Evolutionary conservation across 768 basidiomycete genomes (phyloP), one percentile per base, ranked within the genome.

Genomic region (Filobasidium wieringae): DNA sequence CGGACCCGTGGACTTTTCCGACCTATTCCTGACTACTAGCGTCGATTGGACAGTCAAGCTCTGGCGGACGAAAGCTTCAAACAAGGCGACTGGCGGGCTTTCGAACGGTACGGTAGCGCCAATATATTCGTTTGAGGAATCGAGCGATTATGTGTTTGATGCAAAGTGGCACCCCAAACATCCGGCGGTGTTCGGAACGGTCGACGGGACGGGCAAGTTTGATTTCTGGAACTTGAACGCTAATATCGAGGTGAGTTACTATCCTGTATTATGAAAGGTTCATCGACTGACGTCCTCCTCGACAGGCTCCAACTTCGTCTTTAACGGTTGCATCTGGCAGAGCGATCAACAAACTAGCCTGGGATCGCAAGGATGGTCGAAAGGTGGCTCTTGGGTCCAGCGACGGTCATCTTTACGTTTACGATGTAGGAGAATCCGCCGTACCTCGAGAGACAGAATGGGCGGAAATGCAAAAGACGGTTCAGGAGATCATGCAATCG

Each of bases 1-100:
- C 4, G 95, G 95, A 0, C 84, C 86, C 4, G 84, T 99, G 49
- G 95, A 97, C 71, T 92, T 97, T 74, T 87, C 85, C 4, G 95
- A 99, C 72, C 75, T 97, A 60, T 97, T 97, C 79, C 76, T 99
- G 61, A 89, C 88, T 15, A 80, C 84, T 63, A 88, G 87, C 11
- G 91, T 88, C 33, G 95, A 99, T 72, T 99, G 95, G 95, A 97
- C 93, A 9, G 87, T 95, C 67, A 96, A 97, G 74, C 77, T 99
- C 1, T 99, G 95, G 95, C 79, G 90, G 39, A 81, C 88, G 7
- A 88, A 84, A 53, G 57, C 61, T 14, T 34, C 49, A 8, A 57
- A 47, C 37, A 62, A 63, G 45, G n/a, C 60, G 2, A 53, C 53
- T 4, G 55, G 43, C 22, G 59, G 58, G 11, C 31, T 53, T 30